Percentiles rank a stretch among this genome's conserved stretches.
phyloP scores from a whole-genome alignment of 1,284 basidiomycete genomes.

The Thelephora terrestris region DNA sequence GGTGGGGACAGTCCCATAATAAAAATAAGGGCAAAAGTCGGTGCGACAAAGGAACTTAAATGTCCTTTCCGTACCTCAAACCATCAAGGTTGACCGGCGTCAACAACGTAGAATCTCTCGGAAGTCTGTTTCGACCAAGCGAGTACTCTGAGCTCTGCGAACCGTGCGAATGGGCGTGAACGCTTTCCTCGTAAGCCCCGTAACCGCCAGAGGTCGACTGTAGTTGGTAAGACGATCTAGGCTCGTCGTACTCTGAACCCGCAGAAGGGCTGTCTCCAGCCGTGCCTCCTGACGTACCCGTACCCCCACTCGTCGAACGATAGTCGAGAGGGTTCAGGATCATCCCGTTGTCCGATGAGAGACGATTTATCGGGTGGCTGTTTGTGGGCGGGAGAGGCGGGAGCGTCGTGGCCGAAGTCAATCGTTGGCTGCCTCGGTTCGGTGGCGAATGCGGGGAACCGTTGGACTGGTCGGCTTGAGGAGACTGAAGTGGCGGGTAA shows the following conservation, averaged over 20 bases:
- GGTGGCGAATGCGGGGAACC: constrained; percentile 7
- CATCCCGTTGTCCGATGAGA: not conserved
- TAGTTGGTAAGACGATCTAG: not conserved
- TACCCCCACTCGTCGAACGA: not conserved
- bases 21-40: no score
- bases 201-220: not conserved
- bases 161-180: not conserved
- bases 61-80: constrained; percentile 1
- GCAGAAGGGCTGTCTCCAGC: not conserved
- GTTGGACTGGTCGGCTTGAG: constrained; percentile 8
- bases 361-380: not conserved
- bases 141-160: constrained; percentile 1
- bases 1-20: no score
- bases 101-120: constrained; percentile 39
- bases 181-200: not conserved
- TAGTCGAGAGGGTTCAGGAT: not conserved
- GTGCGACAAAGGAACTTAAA: no score
- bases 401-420: not conserved
- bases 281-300: not conserved
- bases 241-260: not conserved
- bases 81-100: constrained; percentile 26
- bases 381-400: not conserved
- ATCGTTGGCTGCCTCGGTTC: constrained; percentile 1
- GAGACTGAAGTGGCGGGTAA: constrained; percentile 9
- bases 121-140: constrained; percentile 26